These are phyloP conservation scores for Dunaliella sp. DNA, from an alignment of 139 green algal genomes.

Conservation along the genomic window DNA sequence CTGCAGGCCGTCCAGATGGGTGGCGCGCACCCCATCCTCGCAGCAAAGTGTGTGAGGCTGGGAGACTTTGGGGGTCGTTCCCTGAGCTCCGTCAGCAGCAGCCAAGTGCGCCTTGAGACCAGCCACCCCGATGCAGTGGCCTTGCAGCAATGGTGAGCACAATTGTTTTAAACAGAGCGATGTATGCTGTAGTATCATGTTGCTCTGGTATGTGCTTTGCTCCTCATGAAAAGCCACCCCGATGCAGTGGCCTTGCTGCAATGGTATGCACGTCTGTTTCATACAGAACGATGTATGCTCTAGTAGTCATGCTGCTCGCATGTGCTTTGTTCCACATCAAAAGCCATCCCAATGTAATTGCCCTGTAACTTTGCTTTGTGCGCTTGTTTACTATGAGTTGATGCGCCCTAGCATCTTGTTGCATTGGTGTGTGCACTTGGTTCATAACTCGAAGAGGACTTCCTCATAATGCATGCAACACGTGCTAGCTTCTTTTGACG, in stretches of 20 bases:
- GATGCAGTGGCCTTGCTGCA: constrained; percentile 53
- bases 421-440: too few species aligned
- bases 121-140: constrained; percentile 57
- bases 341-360: constrained; percentile 55
- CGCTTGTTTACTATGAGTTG: too few species aligned
- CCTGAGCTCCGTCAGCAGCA: constrained; percentile 71
- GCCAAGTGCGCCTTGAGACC: constrained; percentile 71
- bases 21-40: constrained; percentile 72
- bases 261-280: too few species aligned
- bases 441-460: too few species aligned
- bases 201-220: too few species aligned
- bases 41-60: constrained; percentile 79
- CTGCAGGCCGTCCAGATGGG: constrained; percentile 3
- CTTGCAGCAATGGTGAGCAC: constrained; percentile 70
- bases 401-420: too few species aligned
- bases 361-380: constrained; percentile 68
- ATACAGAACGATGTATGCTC: too few species aligned
- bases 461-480: too few species aligned
- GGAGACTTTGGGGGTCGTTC: constrained; percentile 95
- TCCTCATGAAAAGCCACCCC: constrained; percentile 72
- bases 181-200: too few species aligned
- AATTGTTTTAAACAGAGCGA: too few species aligned
- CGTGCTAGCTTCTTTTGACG: too few species aligned
- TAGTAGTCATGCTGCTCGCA: too few species aligned
- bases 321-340: constrained; percentile 83